phyloP scores from a whole-genome alignment of 441 rosid species.

The Theobroma grandiflorum region DNA sequence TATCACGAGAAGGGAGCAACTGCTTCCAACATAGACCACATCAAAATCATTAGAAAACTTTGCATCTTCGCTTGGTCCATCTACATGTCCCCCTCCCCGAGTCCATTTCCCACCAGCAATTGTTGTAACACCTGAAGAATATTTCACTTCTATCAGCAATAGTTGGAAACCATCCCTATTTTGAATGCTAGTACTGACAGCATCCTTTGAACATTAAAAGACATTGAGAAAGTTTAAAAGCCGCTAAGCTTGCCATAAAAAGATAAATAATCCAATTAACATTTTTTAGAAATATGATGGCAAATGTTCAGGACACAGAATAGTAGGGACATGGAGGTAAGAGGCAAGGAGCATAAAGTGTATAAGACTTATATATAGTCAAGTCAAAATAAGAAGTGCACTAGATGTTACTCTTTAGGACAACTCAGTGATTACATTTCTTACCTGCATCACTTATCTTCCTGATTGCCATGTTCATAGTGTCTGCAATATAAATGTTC shows the following conservation, averaged over 20 bases:
- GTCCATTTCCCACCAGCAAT: constrained; percentile 90
- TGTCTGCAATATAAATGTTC: constrained; percentile 91
- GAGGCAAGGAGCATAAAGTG: background rate
- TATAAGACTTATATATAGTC: background rate
- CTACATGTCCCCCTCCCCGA: constrained; percentile 75
- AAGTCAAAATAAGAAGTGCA: background rate
- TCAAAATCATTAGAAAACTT: constrained; percentile 91
- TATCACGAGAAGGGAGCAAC: constrained; percentile 83
- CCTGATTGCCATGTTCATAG: constrained; percentile 89
- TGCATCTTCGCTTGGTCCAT: constrained; percentile 95
- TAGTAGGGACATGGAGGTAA: background rate
- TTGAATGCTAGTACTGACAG: background rate
- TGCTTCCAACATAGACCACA: constrained; percentile 71
- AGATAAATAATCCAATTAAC: background rate
- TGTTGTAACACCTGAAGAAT: constrained; percentile 76
- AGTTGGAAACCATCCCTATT: background rate
- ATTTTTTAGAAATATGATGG: background rate
- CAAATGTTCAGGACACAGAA: background rate
- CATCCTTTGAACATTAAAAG: background rate
- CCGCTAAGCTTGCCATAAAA: constrained; percentile 3
- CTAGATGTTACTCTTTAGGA: background rate
- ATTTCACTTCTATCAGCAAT: constrained; percentile 6
- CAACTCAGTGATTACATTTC: background rate
- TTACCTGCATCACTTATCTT: constrained; percentile 89
- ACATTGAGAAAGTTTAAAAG: background rate